A percentile compares a stretch with the other conserved stretches of the same genome.
These are phyloP conservation scores for Monilinia laxa DNA, from an alignment of 2,329 filamentous ascomycete species.

Conservation along the genomic window DNA sequence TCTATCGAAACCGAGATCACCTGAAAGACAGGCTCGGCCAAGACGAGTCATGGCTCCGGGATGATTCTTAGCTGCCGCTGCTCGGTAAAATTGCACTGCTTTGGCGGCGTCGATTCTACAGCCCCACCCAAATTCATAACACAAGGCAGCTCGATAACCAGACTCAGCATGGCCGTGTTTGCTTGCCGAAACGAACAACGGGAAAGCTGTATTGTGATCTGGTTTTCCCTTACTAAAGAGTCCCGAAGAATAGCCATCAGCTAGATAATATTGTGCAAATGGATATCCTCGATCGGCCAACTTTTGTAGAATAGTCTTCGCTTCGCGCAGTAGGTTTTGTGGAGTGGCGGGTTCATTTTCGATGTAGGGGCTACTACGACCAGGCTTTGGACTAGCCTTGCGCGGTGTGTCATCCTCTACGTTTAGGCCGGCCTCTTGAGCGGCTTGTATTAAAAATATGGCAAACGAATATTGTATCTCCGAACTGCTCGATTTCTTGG, in stretches of 20 bases:
- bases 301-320: constrained; percentile 82
- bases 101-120: constrained; percentile 86
- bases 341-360: constrained; percentile 53
- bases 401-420: constrained; percentile 40
- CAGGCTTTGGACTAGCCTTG: constrained; percentile 46
- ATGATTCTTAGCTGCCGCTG: constrained; percentile 88
- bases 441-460: constrained; percentile 86
- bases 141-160: constrained; percentile 86
- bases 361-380: constrained; percentile 48
- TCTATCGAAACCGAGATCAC: constrained; percentile 81
- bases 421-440: constrained; percentile 70
- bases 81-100: constrained; percentile 89
- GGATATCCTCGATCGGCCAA: constrained; percentile 87
- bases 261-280: constrained; percentile 97
- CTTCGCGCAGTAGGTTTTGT: constrained; percentile 76
- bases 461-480: constrained; percentile 96
- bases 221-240: constrained; percentile 93
- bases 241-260: constrained; percentile 89
- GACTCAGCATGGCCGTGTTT: constrained; percentile 98
- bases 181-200: constrained; percentile 86
- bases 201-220: constrained; percentile 88
- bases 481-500: constrained; percentile 92
- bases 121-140: constrained; percentile 98
- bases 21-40: constrained; percentile 83
- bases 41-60: constrained; percentile 92